These are phyloP conservation scores for Umbelopsis ramanniana DNA, from an alignment of 192 early-diverging fungal genomes.

Conservation along the genomic window DNA sequence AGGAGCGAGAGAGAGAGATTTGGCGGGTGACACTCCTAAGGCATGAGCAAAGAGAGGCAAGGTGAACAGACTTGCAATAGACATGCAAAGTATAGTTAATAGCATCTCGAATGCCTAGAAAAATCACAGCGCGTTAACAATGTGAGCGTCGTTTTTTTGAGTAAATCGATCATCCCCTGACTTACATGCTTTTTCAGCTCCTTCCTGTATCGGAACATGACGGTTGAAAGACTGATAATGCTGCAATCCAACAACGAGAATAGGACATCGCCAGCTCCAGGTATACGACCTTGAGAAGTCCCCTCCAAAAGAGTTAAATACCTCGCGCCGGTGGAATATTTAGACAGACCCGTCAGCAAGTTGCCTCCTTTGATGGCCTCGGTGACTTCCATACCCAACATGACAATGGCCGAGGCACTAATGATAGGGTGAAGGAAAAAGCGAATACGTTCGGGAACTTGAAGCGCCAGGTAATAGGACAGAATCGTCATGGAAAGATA, in stretches of 20 bases:
- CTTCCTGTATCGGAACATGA: constrained; percentile 20
- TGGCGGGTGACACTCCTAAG: constrained; percentile 13
- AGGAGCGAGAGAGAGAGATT: constrained; percentile 9
- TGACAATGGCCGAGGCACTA: not conserved
- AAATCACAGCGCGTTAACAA: not conserved
- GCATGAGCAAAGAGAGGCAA: constrained; percentile 23
- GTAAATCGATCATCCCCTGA: no score
- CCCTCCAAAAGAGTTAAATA: constrained; percentile 4
- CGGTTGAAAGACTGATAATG: constrained; percentile 17
- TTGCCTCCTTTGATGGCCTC: constrained; percentile 16
- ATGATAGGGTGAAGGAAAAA: constrained; percentile 27
- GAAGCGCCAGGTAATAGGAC: constrained; percentile 8
- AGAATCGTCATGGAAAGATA: not conserved
- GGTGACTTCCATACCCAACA: not conserved
- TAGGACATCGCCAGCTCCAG: constrained; percentile 26
- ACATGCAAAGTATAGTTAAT: not conserved
- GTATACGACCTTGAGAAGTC: not conserved
- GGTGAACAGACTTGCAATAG: not conserved
- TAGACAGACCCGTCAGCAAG: constrained; percentile 3
- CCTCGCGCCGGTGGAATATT: constrained; percentile 7
- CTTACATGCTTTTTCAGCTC: constrained; percentile 23
- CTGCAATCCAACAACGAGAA: constrained; percentile 12
- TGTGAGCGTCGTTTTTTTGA: no score
- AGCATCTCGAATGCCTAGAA: constrained; percentile 23
- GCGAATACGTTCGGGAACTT: constrained; percentile 15